Base-by-base conservation (phyloP, 2,329 filamentous ascomycete species). In the Epichloe coenophiala region DNA sequence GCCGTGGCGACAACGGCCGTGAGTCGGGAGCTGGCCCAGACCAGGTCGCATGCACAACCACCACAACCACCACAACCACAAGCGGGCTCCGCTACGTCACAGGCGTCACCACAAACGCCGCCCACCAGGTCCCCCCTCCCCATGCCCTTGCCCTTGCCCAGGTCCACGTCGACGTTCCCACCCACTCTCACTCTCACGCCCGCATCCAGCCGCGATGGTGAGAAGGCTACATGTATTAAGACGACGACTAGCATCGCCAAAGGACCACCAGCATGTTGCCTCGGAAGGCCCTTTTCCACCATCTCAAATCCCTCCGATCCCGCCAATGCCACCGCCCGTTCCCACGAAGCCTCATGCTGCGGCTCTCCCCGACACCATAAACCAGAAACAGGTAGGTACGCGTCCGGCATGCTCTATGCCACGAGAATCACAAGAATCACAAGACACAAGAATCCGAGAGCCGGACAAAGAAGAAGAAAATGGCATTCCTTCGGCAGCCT, bases 1-100 rank as follows among this genome's bases (percentile, higher is more conserved):
- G 55, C 57, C 42, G 55, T 58, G 53, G 55, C 53, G 33, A 55
- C 50, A 15, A 56, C 53, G 39, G 57, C 55, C 40, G 4, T 54
- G 46, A 56, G 57, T 45, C 55, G 45, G 31, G 49, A 55, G 40
- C 45, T 49, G 44, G 49, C 56, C 37, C 54, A 56, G 54, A 13
- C 13, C 19, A 17, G 31, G 45, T 47, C 45, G 33, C 44, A 23
- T 21, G 27, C 42, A 13, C 33, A 15, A 11, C 7, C 43, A 37
- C 12, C 43, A 23, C 23, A 23, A 23, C 23, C 23, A 23, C 5
- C 39, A 3, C 9, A 21, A 42, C 19, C 41, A 33, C 36, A 37
- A 17, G 45, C 36, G 23, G 5, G 45, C 21, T 11, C 4, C 53
- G 17, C 17, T 48, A 45, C 50, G 48, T 53, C 48, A 47, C 42